Base-by-base conservation (phyloP, 2,329 filamentous ascomycete species). In the Apiospora malaysiana region DNA sequence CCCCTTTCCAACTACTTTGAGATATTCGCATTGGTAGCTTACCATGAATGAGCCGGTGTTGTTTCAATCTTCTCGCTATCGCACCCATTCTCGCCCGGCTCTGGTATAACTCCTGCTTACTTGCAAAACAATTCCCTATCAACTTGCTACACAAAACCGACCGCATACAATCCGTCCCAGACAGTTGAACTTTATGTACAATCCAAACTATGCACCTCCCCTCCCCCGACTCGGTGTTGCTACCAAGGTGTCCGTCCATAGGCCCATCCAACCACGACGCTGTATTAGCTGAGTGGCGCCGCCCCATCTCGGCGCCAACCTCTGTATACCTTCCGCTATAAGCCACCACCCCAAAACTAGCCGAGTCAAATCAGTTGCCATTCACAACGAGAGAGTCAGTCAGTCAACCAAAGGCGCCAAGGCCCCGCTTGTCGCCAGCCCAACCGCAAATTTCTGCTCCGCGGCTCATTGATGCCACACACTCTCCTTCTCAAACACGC, bases 251-350 rank as follows among this genome's bases (percentile, higher is more conserved):
- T 7, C 27, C 16, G 9, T 7, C 27, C 16, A 4, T n/a, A 23
- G 32, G 40, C 14, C 56, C 56, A 37, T 59, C 51, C 18, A 3
- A n/a, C 21, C 45, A 47, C 18, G 14, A 27, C 21, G 32, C 32
- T 32, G 7, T n/a, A 2, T 6, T 9, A 47, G 21, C 18, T 9
- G 9, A 40, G 18, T 37, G 32, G 56, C 56, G 56, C 56, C 27
- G 18, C 32, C 56, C 56, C 32, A 23, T 37, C 21, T 63, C 56
- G 56, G 56, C 56, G 56, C 56, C 56, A 63, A 63, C 56, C 56
- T 63, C 32, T n/a, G 32, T 63, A 63, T 63, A 18, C 32, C 56
- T 18, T 40, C 56, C 18, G 9, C 18, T 63, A 63, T 40, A 40
- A 63, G 56, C 27, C 27, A 18, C 9, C 21, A 2, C 8, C n/a